Evolutionary conservation across 2,329 filamentous ascomycete species (phyloP), one percentile per base, ranked within the genome.

Genomic region (Fusarium tanahbumbuense): DNA sequence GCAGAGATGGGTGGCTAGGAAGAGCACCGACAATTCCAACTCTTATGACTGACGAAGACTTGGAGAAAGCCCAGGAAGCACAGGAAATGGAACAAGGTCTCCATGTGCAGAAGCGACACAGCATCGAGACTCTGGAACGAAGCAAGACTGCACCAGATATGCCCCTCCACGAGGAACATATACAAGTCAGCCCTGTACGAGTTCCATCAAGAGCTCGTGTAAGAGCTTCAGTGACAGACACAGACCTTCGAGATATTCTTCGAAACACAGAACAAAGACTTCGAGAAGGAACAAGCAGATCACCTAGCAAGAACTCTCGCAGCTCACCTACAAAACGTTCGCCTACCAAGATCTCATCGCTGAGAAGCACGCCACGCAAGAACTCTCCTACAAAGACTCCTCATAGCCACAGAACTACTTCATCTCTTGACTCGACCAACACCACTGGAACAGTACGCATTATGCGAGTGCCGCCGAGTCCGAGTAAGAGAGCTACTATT

Each of bases 251-350:
- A 2, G 79, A 84, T 63, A 88, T 89, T 28, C 77, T 89, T 32
- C 81, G 80, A 45, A 85, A 81, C 34, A 89, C 86, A 2, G 87
- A 88, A 27, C 79, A 83, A 77, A 79, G 86, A 12, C 79, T 88
- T 16, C 78, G 81, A 22, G 80, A 83, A 6, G 82, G 82, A 6
- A 73, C 60, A 12, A 77, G 73, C 22, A 65, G 60, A 18, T 79
- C 79, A 3, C 77, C 78, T 0, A 67, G 70, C 23, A 80, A 79
- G 72, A 78, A 75, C 30, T 70, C 77, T 8, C 57, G 63, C 25
- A 48, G 37, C 25, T 71, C 75, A 5, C 68, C 75, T 8, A 52
- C 55, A 13, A 71, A 67, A 52, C 65, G 56, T 5, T 57, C 67
- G 11, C 68, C 68, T 18, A 59, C 57, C 12, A 70, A 70, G 25